Evolutionary conservation across 2,329 filamentous ascomycete genomes (phyloP).

Genomic region (Gnomoniopsis smithogilvyi): DNA sequence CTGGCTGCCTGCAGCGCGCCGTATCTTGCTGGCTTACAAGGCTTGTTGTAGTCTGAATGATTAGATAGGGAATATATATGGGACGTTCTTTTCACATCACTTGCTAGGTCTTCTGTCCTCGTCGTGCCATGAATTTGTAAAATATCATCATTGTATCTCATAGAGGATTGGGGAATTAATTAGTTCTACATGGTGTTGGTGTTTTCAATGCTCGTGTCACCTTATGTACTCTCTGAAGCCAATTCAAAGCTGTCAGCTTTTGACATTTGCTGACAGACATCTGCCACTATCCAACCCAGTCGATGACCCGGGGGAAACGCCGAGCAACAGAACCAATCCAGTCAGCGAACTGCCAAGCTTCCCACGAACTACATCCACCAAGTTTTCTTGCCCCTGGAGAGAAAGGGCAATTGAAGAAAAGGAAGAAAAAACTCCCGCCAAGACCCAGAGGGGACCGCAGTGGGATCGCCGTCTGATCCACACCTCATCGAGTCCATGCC

Average conservation of each 20-base stretch:
- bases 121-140: too few relatives aligned
- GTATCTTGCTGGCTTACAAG: background rate
- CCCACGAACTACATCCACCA: background rate
- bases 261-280: too few relatives aligned
- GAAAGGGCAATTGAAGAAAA: background rate
- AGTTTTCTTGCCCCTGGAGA: background rate
- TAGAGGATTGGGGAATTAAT: too few relatives aligned
- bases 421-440: background rate
- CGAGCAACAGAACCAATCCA: too few relatives aligned
- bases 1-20: background rate
- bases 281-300: too few relatives aligned
- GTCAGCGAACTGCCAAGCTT: too few relatives aligned
- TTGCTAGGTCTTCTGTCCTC: too few relatives aligned
- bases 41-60: background rate
- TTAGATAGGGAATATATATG: background rate
- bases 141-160: too few relatives aligned
- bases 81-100: background rate
- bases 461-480: conserved; percentile 14
- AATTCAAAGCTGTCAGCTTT: too few relatives aligned
- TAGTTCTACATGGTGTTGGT: too few relatives aligned
- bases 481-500: conserved; percentile 8
- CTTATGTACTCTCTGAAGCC: too few relatives aligned
- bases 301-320: too few relatives aligned
- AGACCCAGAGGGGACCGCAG: background rate
- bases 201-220: background rate